Conservation (phyloP, 2,329 filamentous ascomycete species). For the Sporothrix globosa region DNA sequence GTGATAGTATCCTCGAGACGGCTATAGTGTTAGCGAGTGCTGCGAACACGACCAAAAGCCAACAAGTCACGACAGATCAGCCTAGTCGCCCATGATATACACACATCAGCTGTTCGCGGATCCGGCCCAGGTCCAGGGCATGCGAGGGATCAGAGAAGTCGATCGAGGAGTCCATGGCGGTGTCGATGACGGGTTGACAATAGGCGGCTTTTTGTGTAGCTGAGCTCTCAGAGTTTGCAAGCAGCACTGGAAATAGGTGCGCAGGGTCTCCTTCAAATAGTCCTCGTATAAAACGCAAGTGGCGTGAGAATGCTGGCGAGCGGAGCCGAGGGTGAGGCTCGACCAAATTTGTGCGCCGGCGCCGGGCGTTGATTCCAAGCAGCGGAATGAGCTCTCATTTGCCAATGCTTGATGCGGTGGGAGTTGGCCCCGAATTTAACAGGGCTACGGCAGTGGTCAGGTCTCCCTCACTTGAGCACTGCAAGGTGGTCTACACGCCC, state of each 20-base stretch:
- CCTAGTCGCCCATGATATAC: constrained; percentile 38
- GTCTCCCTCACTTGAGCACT: neutral
- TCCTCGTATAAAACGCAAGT: too few species aligned
- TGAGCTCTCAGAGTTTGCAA: neutral
- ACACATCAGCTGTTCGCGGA: constrained; percentile 92
- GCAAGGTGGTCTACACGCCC: neutral
- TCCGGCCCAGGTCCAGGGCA: constrained; percentile 86
- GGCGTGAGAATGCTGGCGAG: constrained; percentile 10
- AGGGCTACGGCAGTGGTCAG: constrained; percentile 14
- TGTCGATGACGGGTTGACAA: neutral
- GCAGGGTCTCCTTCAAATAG: neutral
- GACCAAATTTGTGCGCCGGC: constrained; percentile 16
- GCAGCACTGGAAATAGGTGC: neutral
- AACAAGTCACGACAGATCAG: neutral
- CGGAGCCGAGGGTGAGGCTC: constrained; percentile 14
- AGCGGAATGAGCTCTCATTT: constrained; percentile 21
- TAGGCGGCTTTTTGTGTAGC: neutral
- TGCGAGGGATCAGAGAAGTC: constrained; percentile 83
- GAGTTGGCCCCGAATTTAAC: neutral
- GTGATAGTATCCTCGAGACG: constrained; percentile 97
- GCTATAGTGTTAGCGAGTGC: constrained; percentile 52
- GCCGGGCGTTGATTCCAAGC: constrained; percentile 7
- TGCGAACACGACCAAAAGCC: neutral
- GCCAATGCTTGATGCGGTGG: constrained; percentile 3
- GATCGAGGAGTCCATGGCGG: constrained; percentile 81